Base-by-base conservation (phyloP, 2,329 filamentous ascomycete species). In the Alternaria sp. region DNA sequence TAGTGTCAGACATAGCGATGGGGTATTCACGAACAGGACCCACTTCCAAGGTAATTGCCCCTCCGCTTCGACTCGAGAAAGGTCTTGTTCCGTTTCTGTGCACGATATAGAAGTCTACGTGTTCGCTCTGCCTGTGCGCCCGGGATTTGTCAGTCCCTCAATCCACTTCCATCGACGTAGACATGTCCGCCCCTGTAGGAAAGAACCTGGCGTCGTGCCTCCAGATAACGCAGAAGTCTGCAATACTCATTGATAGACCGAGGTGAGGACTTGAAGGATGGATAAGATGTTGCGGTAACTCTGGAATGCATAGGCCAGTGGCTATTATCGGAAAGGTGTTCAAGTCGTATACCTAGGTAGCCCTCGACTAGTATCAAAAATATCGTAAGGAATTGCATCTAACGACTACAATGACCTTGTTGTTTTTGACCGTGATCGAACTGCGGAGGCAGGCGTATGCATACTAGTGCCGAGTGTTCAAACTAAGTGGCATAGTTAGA, bases 71-170 rank as follows among this genome's bases (percentile, higher is more conserved):
- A 5, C 9, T 11, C 9, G 11, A 40, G 15, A 6, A 17, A 40
- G 1, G 36, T 5, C 5, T 11, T 5, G 1, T 40, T 40, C 4
- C 15, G 9, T 10, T 6, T 40, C 2, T 17, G 9, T 40, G 0
- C 1, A 17, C 10, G 0, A 40, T 3, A 0, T 0, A 17, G 36
- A 40, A 40, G 4, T 1, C 36, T 40, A 11, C 15, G 1, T 17
- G n/a, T 40, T 0, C 9, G 8, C 5, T 3, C 0, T 17, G 3
- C 15, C 3, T 17, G 0, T 40, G 3, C 0, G 5, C 9, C 0
- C 0, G 17, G 36, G 36, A 11, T 1, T 0, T 6, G 0, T 17
- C 36, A 40, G 36, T 40, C 36, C 9, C 36, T 17, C 9, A 11
- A 2, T 40, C 3, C n/a, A 40, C 36, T 11, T 40, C 36, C 4